Base-by-base conservation (phyloP, 495 filamentous ascomycete genomes). In the Penicillium roqueforti region DNA sequence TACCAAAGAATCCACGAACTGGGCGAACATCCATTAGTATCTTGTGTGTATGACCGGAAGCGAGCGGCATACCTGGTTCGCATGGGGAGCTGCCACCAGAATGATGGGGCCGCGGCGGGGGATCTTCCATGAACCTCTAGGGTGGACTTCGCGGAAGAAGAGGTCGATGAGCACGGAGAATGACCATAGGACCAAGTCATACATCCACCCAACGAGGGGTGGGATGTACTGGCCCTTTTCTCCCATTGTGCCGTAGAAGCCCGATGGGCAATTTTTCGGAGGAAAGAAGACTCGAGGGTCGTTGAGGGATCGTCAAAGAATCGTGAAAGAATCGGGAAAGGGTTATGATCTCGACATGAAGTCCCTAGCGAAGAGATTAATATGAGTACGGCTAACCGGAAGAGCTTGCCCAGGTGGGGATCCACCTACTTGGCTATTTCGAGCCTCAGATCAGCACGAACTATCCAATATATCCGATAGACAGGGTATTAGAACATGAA, bases 141-240 rank as follows among this genome's bases (percentile, higher is more conserved):
- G 92, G 65, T 97, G 92, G 3, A 98, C 88, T 73, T 98, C 93
- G 60, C 93, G 84, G 78, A 98, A 98, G 82, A 98, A 98, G 50
- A 96, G 82, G 66, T 97, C 93, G 32, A 91, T 83, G 20, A 96
- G 77, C 46, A 96, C 78, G 1, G 90, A 92, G 70, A 92, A 87
- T 8, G 76, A 80, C 83, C 88, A 92, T 32, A 97, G 76, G 59
- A 91, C 81, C 39, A 85, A 71, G 75, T 95, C 90, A 66, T 95
- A 96, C 53, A 87, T 76, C 85, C 83, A 89, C 51, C 79, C 76
- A 51, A 82, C 80, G 76, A 89, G 84, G 47, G 84, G 85, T 48
- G 81, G 80, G 34, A 85, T 74, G 55, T 87, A 84, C 59, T 82
- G 82, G 58, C 71, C 61, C 55, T 67, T 68, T 56, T 65, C 65